phyloP scores from a whole-genome alignment of 371 early-diverging fungal species.

The Sporodiniella umbellata region DNA sequence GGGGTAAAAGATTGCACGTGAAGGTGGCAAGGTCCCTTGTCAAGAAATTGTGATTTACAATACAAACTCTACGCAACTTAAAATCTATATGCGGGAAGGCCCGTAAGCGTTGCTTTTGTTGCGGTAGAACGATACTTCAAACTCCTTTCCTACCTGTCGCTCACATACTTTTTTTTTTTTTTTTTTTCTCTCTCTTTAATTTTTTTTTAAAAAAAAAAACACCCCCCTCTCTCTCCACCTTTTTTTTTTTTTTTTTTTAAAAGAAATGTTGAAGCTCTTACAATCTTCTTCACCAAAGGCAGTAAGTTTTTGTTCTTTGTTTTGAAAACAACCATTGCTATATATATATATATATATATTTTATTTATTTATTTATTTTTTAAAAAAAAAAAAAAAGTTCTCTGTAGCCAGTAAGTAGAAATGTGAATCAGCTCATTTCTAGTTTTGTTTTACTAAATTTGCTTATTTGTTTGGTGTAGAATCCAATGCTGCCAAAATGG shows the following conservation, averaged over 20 bases:
- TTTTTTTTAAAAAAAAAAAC: conserved; percentile 9
- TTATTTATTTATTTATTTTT: conserved; percentile 1
- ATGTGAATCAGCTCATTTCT: not conserved
- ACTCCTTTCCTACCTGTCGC: conserved; percentile 3
- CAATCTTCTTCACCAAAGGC: conserved; percentile 25
- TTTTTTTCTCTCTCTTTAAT: conserved; percentile 7
- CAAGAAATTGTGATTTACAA: conserved; percentile 7
- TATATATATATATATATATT: not conserved
- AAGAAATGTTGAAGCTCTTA: conserved; percentile 28
- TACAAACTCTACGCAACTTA: conserved; percentile 13
- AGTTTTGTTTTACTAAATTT: no score
- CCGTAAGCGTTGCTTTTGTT: not conserved
- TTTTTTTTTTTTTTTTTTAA: not conserved
- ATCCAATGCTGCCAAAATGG: conserved; percentile 13
- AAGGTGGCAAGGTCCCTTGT: conserved; percentile 3
- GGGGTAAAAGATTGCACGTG: conserved; percentile 1
- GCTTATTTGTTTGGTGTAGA: conserved; percentile 1
- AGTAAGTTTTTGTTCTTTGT: conserved; percentile 11
- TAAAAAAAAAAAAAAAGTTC: no score
- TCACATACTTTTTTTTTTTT: conserved; percentile 1
- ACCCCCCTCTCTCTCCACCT: conserved; percentile 18
- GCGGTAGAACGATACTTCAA: not conserved
- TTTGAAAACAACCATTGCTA: not conserved
- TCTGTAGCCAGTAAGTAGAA: conserved; percentile 20
- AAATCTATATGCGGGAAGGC: not conserved